phyloP scores from a whole-genome alignment of 2,329 filamentous ascomycete species.

The Xylaria multiplex region DNA sequence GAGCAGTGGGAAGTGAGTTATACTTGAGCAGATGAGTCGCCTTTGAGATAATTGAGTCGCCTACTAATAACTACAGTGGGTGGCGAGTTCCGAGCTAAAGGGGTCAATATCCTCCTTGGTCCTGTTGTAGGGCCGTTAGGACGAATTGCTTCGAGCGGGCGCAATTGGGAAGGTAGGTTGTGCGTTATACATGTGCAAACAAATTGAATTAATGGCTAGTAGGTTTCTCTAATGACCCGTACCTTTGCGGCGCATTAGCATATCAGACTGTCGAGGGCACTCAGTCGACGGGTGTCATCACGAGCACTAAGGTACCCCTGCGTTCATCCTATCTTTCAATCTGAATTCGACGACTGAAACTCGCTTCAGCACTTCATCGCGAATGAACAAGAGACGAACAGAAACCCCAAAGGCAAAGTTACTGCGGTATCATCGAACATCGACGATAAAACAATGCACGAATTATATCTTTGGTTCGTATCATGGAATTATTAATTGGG shows the following conservation, averaged over 20 bases:
- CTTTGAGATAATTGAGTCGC: background rate
- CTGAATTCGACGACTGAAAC: background rate
- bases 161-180: slow-evolving; percentile 69
- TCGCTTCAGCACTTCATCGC: slow-evolving; percentile 65
- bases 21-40: background rate
- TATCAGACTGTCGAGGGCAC: slow-evolving; percentile 71
- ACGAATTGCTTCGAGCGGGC: slow-evolving; percentile 67
- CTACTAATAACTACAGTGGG: slow-evolving; percentile 62
- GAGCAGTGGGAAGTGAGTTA: slow-evolving; percentile 68
- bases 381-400: slow-evolving; percentile 81
- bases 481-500: background rate
- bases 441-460: slow-evolving; percentile 68
- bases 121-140: slow-evolving; percentile 77
- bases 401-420: slow-evolving; percentile 68
- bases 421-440: slow-evolving; percentile 66
- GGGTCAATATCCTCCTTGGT: slow-evolving; percentile 80
- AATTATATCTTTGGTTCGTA: slow-evolving; percentile 70
- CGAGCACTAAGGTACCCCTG: slow-evolving; percentile 61
- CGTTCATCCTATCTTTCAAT: background rate
- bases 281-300: slow-evolving; percentile 77
- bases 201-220: slow-evolving; percentile 3
- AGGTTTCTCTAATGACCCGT: slow-evolving; percentile 64
- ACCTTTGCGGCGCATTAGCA: slow-evolving; percentile 62
- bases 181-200: background rate
- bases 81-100: slow-evolving; percentile 78